Evolutionary conservation across 2,329 filamentous ascomycete species (phyloP), one percentile per base, ranked within the genome.

Genomic region (Calcarisporium arbuscula): DNA sequence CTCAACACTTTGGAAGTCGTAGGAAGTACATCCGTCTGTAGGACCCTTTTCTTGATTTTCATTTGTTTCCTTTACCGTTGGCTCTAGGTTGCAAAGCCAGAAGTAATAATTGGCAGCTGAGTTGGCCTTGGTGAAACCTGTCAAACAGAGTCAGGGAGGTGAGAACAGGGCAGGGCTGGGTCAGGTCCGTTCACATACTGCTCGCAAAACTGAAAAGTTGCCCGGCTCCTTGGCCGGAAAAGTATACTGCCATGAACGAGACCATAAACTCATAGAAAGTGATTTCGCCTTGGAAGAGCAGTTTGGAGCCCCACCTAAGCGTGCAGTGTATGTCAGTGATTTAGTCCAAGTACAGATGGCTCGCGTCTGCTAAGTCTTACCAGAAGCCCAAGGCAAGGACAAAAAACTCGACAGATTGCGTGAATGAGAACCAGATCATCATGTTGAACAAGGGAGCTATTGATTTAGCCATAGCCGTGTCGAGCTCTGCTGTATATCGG

Each of bases 251-350:
- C 52, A 72, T 62, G 41, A 74, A 74, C 8, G 69, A 60, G 14
- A 74, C 61, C 36, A 73, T 56, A 41, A 65, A 64, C 36, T 60
- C 53, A 38, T 75, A 74, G 51, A 76, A 74, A 3, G 66, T 71
- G 39, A 74, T 58, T 37, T 68, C 73, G 3, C 51, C 52, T 56
- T 49, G 45, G 0, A 56, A 61, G 2, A 65, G 44, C 3, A 65
- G 48, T 3, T 52, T 49, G 26, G 58, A 60, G 9, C 61, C 61
- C 28, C 62, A 62, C 51, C 48, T 49, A 12, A 29, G 8, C 4
- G 8, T 30, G 3, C 21, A 25, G 22, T 25, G 22, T 25, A 8
- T 9, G 22, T 25, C 22, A 25, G 22, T n/a, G n/a, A n/a, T n/a
- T n/a, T n/a, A n/a, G n/a, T n/a, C 8, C 9, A 25, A 25, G 22